Percentiles rank a stretch among this genome's conserved stretches.
Conservation (phyloP, 1,284 basidiomycete species). For the Neolentinus lepideus region DNA sequence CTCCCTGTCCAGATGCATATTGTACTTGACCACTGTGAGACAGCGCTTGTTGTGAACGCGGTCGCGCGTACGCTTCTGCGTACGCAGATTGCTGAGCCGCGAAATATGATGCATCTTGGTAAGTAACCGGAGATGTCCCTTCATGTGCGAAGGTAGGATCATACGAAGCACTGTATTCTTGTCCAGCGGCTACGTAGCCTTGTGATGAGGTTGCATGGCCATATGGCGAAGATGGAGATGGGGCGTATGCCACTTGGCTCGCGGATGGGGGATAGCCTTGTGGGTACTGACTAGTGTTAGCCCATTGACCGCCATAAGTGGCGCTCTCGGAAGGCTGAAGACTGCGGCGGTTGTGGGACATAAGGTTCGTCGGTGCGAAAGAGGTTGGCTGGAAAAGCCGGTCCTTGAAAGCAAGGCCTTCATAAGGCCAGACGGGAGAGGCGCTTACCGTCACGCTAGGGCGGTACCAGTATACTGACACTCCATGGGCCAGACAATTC, state of each 20-base stretch:
- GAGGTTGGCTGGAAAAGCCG: neutral
- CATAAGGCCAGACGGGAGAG: neutral
- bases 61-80: neutral
- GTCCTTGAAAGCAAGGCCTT: neutral
- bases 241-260: neutral
- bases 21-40: neutral
- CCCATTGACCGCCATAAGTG: neutral
- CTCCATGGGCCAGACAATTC: neutral
- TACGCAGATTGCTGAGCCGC: neutral
- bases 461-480: neutral
- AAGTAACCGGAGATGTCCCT: neutral
- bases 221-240: neutral
- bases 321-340: neutral
- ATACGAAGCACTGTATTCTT: neutral
- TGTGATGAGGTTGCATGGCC: neutral
- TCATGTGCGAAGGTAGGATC: neutral
- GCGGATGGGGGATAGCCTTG: neutral
- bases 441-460: neutral
- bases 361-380: neutral
- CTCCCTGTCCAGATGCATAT: neutral
- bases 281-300: neutral
- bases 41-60: neutral
- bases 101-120: neutral
- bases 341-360: constrained; percentile 1
- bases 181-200: neutral